phyloP scores from a whole-genome alignment of 2,329 filamentous ascomycete genomes.

The Colletotrichum phormii region DNA sequence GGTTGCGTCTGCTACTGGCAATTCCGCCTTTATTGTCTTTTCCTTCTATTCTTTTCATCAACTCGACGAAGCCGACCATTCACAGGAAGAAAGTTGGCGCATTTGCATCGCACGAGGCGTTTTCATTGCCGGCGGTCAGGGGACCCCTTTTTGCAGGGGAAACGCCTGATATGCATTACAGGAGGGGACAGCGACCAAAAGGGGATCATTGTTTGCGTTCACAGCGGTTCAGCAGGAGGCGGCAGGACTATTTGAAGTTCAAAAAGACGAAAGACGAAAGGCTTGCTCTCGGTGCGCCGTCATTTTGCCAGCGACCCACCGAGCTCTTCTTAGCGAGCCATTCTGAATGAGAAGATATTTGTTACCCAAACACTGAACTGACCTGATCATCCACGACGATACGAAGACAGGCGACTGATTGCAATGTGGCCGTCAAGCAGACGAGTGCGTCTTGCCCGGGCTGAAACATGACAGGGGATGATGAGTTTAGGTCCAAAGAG shows the following conservation, averaged over 20 bases:
- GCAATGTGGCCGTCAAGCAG: not conserved
- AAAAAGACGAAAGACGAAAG: not conserved
- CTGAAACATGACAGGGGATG: constrained; percentile 27
- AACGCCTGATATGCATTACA: constrained; percentile 20
- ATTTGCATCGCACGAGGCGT: constrained; percentile 33
- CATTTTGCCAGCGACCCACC: not conserved
- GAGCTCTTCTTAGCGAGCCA: constrained; percentile 3
- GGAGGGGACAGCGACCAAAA: constrained; percentile 7
- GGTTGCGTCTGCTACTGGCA: not conserved
- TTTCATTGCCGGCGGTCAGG: constrained; percentile 23
- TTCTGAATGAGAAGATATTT: constrained; percentile 8
- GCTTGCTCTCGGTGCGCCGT: not conserved
- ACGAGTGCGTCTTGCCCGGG: constrained; percentile 6
- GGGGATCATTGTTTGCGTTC: constrained; percentile 3
- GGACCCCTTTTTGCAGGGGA: constrained; percentile 3
- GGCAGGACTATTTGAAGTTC: not conserved
- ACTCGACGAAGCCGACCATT: not conserved
- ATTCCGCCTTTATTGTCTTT: not conserved
- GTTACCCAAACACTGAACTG: not conserved
- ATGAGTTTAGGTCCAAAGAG: not conserved
- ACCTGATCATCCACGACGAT: not conserved
- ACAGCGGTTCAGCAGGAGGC: not conserved
- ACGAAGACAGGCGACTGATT: not conserved
- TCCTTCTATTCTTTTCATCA: constrained; percentile 2
- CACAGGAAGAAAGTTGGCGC: constrained; percentile 6